Evolutionary conservation across 768 basidiomycete genomes (phyloP).

Genomic region (Rhodosporidiobolus odoratus): DNA sequence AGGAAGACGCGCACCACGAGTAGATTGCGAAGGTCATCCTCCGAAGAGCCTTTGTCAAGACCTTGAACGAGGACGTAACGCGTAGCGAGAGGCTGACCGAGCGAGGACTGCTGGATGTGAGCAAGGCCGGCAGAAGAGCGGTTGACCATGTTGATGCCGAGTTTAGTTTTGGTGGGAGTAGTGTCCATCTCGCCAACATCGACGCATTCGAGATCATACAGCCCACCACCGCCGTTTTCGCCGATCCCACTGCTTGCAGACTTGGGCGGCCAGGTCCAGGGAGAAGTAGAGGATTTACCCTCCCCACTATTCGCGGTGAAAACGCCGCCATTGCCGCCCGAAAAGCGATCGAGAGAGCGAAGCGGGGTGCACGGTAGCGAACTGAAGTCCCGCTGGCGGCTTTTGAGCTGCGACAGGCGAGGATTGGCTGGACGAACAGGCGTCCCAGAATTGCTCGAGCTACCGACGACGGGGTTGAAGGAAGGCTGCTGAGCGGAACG

Average conservation of each 20-base stretch:
- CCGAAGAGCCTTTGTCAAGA: not conserved
- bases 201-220: not conserved
- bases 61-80: slow-evolving; percentile 29
- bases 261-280: slow-evolving; percentile 3
- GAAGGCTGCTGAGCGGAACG: not conserved
- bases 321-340: not conserved
- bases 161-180: too few species aligned
- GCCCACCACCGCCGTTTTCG: not conserved
- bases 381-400: not conserved
- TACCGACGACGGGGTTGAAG: slow-evolving; percentile 8
- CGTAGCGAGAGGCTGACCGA: slow-evolving; percentile 16
- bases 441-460: not conserved
- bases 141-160: too few species aligned
- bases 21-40: not conserved
- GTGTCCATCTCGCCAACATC: too few species aligned
- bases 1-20: slow-evolving; percentile 2
- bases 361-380: slow-evolving; percentile 3
- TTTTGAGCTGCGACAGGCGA: not conserved
- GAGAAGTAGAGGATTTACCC: too few species aligned
- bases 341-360: slow-evolving; percentile 9
- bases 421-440: not conserved
- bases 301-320: not conserved
- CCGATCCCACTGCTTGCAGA: not conserved
- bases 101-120: too few species aligned
- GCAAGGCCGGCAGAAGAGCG: too few species aligned